These are phyloP conservation scores for Fremontodendron californicum DNA, from an alignment of 345 rosid species.

Conservation along the genomic window DNA sequence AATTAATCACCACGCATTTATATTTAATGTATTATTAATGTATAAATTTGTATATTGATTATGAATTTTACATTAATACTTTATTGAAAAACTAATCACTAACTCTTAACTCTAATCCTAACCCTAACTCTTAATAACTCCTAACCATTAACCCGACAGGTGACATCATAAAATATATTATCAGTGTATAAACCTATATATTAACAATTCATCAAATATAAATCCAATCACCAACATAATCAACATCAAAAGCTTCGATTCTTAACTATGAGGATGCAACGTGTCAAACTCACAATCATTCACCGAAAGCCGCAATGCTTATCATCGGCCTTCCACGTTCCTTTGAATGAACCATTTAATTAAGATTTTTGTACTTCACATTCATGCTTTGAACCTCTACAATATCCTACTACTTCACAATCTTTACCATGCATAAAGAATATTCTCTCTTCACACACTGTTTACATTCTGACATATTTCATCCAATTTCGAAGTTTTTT, in stretches of 20 bases:
- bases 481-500: background rate
- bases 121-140: too few relatives aligned
- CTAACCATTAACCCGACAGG: too few relatives aligned
- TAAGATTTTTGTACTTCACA: background rate
- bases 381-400: background rate
- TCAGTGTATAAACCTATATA: too few relatives aligned
- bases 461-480: background rate
- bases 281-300: constrained; percentile 16
- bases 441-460: background rate
- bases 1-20: background rate
- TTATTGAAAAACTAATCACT: too few relatives aligned
- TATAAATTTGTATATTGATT: too few relatives aligned
- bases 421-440: background rate
- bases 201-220: too few relatives aligned
- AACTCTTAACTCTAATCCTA: too few relatives aligned
- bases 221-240: constrained; percentile 9
- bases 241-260: background rate
- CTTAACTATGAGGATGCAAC: background rate
- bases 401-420: background rate
- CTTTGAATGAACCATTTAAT: constrained; percentile 3
- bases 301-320: constrained; percentile 21
- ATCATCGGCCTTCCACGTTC: constrained; percentile 20
- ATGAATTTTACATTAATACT: too few relatives aligned
- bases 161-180: too few relatives aligned
- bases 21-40: too few relatives aligned